A percentile compares a stretch with the other conserved stretches of the same genome.
These are phyloP conservation scores for Trichoderma endophyticum DNA, from an alignment of 2,329 filamentous ascomycete species.

Conservation along the genomic window DNA sequence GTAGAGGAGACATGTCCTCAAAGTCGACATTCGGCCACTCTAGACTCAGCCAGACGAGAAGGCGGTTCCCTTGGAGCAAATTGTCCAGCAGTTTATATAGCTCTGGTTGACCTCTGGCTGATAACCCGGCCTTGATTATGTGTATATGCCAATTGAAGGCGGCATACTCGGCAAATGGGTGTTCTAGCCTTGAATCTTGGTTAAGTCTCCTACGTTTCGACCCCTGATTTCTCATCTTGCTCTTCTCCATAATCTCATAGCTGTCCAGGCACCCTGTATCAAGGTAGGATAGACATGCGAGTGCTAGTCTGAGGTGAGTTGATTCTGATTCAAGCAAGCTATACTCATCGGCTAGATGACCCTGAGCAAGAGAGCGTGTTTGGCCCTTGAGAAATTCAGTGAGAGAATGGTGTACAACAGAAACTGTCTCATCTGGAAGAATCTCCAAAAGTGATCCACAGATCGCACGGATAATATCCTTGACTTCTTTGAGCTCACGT, in stretches of 20 bases:
- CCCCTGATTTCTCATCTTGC: not conserved
- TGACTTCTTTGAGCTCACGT: constrained; percentile 21
- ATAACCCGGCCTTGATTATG: constrained; percentile 18
- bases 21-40: not conserved
- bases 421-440: constrained; percentile 42
- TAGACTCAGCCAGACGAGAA: not conserved
- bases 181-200: constrained; percentile 13
- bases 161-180: constrained; percentile 32
- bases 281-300: constrained; percentile 20
- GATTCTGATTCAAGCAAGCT: constrained; percentile 20
- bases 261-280: constrained; percentile 21
- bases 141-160: constrained; percentile 30
- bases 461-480: constrained; percentile 36
- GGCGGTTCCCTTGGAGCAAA: not conserved
- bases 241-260: not conserved
- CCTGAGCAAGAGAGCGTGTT: constrained; percentile 12
- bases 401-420: constrained; percentile 46
- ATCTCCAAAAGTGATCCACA: constrained; percentile 45
- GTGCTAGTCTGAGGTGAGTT: constrained; percentile 24
- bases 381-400: constrained; percentile 41
- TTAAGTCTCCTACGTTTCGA: not conserved
- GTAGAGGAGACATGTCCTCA: constrained; percentile 18
- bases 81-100: not conserved
- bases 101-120: not conserved
- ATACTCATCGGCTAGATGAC: constrained; percentile 5